phyloP scores from a whole-genome alignment of 306 rosid species.

The Cicer chorassanicum region DNA sequence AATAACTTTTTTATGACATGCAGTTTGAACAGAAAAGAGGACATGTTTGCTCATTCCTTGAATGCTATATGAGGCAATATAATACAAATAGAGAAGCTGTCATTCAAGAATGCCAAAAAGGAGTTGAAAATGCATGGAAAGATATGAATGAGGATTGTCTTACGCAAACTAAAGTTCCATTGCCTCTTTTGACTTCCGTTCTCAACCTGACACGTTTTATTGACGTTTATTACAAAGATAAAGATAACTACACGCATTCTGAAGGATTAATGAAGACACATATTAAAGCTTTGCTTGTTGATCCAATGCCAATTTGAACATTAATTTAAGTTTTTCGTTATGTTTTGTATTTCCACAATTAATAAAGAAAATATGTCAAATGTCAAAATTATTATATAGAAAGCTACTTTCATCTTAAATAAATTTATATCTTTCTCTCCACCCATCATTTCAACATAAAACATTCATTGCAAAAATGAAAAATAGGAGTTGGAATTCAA shows the following conservation, averaged over 20 bases:
- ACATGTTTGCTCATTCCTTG: slow-evolving; percentile 34
- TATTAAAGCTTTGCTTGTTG: not conserved
- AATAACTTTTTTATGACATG: not conserved
- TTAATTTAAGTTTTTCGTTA: not conserved
- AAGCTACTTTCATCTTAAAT: too few relatives aligned
- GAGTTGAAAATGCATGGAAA: slow-evolving; percentile 45
- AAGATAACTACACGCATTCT: slow-evolving; percentile 30
- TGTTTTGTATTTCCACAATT: not conserved
- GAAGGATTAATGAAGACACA: not conserved
- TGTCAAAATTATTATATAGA: too few relatives aligned
- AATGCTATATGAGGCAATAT: slow-evolving; percentile 45
- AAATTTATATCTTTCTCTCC: too few relatives aligned
- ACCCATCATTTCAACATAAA: too few relatives aligned
- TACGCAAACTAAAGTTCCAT: slow-evolving; percentile 14
- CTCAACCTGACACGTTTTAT: slow-evolving; percentile 18
- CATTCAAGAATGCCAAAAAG: slow-evolving; percentile 1
- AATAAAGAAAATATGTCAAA: not conserved
- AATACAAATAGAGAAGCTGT: slow-evolving; percentile 40
- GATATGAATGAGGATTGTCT: slow-evolving; percentile 49
- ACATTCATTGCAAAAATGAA: too few relatives aligned
- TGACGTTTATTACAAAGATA: slow-evolving; percentile 23
- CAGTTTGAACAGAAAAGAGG: slow-evolving; percentile 51
- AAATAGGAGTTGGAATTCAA: too few relatives aligned
- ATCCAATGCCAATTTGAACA: not conserved
- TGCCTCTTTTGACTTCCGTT: slow-evolving; percentile 2